phyloP scores from a whole-genome alignment of 805 yeast genomes.

The Candida schatavii region DNA sequence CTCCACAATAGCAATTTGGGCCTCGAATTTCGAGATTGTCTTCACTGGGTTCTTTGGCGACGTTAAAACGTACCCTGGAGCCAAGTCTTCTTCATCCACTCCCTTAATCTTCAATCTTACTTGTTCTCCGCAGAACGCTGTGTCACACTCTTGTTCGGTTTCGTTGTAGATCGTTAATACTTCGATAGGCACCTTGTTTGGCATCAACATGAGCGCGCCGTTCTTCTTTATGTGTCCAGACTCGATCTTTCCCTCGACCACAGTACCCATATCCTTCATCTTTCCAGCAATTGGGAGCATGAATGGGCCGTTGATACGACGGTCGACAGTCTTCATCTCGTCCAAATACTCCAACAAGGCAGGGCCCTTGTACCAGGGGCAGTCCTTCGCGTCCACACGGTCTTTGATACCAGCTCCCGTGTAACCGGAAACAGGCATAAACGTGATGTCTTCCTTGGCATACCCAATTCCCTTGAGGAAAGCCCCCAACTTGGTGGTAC shows the following conservation, averaged over 20 bases:
- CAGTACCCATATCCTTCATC: constrained; percentile 95
- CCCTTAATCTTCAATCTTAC: constrained; percentile 91
- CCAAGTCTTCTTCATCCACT: constrained; percentile 94
- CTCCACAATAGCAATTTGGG: constrained; percentile 96
- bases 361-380: constrained; percentile 96
- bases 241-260: constrained; percentile 97
- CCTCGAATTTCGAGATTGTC: constrained; percentile 87
- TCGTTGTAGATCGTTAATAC: constrained; percentile 87
- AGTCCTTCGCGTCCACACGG: constrained; percentile 64
- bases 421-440: constrained; percentile 98
- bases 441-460: constrained; percentile 76
- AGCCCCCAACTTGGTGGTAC: constrained; percentile 73
- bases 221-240: constrained; percentile 89
- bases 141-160: constrained; percentile 89
- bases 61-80: constrained; percentile 87
- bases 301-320: constrained; percentile 91
- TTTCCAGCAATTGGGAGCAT: constrained; percentile 95
- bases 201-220: constrained; percentile 79
- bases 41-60: constrained; percentile 85
- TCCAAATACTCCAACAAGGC: constrained; percentile 88
- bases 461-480: constrained; percentile 91
- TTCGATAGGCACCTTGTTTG: constrained; percentile 81
- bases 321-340: constrained; percentile 71
- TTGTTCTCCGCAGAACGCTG: constrained; percentile 95
- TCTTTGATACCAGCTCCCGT: constrained; percentile 97